A percentile compares a stretch with the other conserved stretches of the same genome.
These are phyloP conservation scores for Phyllosticta ampelicida DNA, from an alignment of 2,329 filamentous ascomycete species.

Conservation along the genomic window DNA sequence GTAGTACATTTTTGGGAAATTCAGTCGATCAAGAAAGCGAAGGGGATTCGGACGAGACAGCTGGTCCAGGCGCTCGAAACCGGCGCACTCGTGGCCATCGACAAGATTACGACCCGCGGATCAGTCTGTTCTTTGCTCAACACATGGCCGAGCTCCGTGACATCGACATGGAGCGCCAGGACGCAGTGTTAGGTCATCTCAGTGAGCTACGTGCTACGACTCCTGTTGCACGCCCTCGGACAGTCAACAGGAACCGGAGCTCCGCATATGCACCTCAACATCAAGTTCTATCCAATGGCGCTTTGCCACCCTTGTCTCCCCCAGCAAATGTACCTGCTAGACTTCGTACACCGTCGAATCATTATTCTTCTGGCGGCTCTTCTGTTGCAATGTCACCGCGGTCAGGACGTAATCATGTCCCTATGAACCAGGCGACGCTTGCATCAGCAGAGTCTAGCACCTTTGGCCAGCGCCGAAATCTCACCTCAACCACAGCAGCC, in stretches of 20 bases:
- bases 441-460: background rate
- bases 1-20: conserved; percentile 17
- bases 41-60: conserved; percentile 28
- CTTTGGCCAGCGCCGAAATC: background rate
- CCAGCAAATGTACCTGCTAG: conserved; percentile 18
- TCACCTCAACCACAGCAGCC: background rate
- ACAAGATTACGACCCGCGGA: conserved; percentile 30
- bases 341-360: conserved; percentile 25
- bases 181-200: conserved; percentile 22
- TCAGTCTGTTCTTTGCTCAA: conserved; percentile 32
- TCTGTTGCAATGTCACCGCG: conserved; percentile 4
- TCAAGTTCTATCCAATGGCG: conserved; percentile 19
- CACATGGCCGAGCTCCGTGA: conserved; percentile 27
- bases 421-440: conserved; percentile 20
- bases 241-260: conserved; percentile 26
- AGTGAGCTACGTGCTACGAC: conserved; percentile 28
- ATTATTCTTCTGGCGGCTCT: conserved; percentile 15
- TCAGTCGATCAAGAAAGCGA: conserved; percentile 25
- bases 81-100: conserved; percentile 18
- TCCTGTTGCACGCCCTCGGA: conserved; percentile 28
- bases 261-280: conserved; percentile 19
- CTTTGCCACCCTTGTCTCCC: conserved; percentile 12
- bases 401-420: conserved; percentile 20
- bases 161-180: conserved; percentile 21
- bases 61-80: conserved; percentile 20